Base-by-base conservation (phyloP, 2,329 filamentous ascomycete genomes). In the Beauveria asiatica region DNA sequence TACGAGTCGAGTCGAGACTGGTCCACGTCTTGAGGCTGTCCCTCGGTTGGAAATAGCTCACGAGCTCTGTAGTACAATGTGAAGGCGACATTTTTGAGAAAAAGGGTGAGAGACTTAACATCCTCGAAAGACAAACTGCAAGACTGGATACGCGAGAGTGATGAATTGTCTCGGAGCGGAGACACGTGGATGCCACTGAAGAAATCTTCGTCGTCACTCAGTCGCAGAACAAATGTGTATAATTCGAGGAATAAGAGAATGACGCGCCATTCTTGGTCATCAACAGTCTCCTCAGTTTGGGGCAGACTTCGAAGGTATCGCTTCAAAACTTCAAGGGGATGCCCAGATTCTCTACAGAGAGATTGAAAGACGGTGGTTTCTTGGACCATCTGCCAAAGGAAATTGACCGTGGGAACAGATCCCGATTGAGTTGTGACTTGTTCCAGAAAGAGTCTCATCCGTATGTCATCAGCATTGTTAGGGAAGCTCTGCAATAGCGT, bases 181-280 rank as follows among this genome's bases (percentile, higher is more conserved):
- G 68, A 65, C 27, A 78, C 75, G 44, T 72, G 75, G 63, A 82
- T 75, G 59, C 80, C 80, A 60, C 84, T 83, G 63, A 96, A 88
- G 70, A 99, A 99, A 67, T 99, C 94, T 65, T 97, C 93, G 64
- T 99, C 94, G 66, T 99, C 94, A 70, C 93, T 96, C 39, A 97
- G 84, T 66, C 94, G 89, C 13, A 97, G 78, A 2, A 97, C 85
- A 70, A 97, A 97, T 2, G 89, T 91, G 70, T 97, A 99, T 0
- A 99, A 81, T 67, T 99, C 94, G 6, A 99, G 80, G 69, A 99
- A 97, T 0, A 99, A 81, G 0, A 97, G 78, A 46, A 96, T 84
- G 1, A 94, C 86, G 19, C 88, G 86, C 94, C 94, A 99, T 69
- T 97, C 91, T 65, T 73, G 70, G 42, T 74, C 71, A 52, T 74